Evolutionary conservation across 2,329 filamentous ascomycete species (phyloP).

Genomic region (Beauveria sp.): DNA sequence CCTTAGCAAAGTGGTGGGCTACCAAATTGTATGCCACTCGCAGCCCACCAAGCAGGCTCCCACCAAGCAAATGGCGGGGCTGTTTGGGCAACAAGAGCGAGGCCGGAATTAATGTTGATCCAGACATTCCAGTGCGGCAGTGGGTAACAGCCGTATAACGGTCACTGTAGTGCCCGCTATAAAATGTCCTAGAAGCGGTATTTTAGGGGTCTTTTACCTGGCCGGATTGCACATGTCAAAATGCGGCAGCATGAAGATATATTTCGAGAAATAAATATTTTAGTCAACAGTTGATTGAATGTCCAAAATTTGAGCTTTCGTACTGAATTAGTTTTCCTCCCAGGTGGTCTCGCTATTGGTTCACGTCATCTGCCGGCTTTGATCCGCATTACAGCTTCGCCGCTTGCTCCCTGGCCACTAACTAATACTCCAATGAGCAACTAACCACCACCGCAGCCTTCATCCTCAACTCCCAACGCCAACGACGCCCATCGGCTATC

Average conservation of each 20-base stretch:
- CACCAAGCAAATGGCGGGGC: conserved; percentile 8
- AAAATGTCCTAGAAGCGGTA: background rate
- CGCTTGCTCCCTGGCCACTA: too few relatives aligned
- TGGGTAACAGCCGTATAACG: background rate
- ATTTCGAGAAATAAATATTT: too few relatives aligned
- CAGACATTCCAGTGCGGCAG: background rate
- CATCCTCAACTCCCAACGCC: background rate
- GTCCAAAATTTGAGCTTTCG: too few relatives aligned
- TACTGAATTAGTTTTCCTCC: too few relatives aligned
- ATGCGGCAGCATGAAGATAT: background rate
- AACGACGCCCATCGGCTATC: background rate
- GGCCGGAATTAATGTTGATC: conserved; percentile 14
- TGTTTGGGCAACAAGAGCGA: background rate
- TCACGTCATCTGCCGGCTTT: background rate
- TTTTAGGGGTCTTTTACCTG: background rate
- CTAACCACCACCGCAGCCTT: background rate
- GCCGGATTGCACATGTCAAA: background rate
- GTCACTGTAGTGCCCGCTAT: background rate
- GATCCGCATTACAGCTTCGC: too few relatives aligned
- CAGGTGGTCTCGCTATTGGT: background rate
- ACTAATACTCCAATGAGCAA: too few relatives aligned
- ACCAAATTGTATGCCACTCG: conserved; percentile 7
- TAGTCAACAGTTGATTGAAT: too few relatives aligned
- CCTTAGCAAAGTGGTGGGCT: conserved; percentile 9
- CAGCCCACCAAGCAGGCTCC: background rate